Percentiles rank a stretch among this genome's conserved stretches.
Conservation (phyloP, 1,284 basidiomycete species). For the Puccinia novopanici region DNA sequence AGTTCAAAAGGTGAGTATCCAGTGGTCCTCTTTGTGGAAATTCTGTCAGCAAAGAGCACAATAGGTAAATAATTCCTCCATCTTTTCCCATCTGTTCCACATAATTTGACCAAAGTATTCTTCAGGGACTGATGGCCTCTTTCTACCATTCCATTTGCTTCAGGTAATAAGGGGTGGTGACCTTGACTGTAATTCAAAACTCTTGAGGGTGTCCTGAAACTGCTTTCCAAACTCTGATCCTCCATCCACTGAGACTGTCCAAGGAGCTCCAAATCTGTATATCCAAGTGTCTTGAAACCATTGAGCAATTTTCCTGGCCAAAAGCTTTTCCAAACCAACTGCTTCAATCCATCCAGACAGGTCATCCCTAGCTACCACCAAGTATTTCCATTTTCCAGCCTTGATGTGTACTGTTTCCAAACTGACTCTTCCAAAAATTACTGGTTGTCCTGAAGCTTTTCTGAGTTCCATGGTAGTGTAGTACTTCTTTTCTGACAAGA, state of each 20-base stretch:
- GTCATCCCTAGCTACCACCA: constrained; percentile 20
- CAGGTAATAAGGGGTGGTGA: neutral
- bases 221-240: constrained; percentile 6
- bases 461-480: neutral
- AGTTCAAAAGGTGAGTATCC: too few relatives aligned
- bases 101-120: too few relatives aligned
- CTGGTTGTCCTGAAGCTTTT: neutral
- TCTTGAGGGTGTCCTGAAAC: neutral
- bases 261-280: neutral
- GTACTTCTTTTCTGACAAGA: constrained; percentile 1
- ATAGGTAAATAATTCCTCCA: too few relatives aligned
- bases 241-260: neutral
- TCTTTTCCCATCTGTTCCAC: too few relatives aligned
- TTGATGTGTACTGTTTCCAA: constrained; percentile 24
- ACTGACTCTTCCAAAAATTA: constrained; percentile 7
- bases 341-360: constrained; percentile 32
- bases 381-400: neutral
- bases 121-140: too few relatives aligned
- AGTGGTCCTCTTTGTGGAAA: too few relatives aligned
- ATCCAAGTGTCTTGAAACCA: neutral
- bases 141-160: too few relatives aligned
- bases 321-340: neutral
- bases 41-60: too few relatives aligned
- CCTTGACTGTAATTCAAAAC: neutral
- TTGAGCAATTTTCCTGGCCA: neutral